Evolutionary conservation across 352 stramenopile species (phyloP), one percentile per base, ranked within the genome.

Genomic region (Phytophthora megakarya): DNA sequence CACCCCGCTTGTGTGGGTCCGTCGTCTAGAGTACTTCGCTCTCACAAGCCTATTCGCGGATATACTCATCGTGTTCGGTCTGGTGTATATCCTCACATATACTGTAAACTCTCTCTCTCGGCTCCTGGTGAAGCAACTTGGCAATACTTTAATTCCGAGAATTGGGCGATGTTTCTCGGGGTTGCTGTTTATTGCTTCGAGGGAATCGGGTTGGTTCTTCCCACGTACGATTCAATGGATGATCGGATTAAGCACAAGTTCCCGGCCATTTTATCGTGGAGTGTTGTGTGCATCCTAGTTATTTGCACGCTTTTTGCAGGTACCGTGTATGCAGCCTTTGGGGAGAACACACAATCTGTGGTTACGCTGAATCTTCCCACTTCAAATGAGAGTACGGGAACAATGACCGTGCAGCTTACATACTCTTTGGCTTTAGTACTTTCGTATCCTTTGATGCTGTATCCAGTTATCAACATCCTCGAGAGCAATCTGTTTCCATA

Each of bases 381-480:
- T 42, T 72, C 80, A 25, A 70, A 62, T 21, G 66, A 73, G 45
- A 85, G 76, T 48, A 64, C 62, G 18, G 75, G 74, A 12, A 86
- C 79, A 15, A 80, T 88, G 63, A 63, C 68, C 11, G 79, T 88
- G 49, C 77, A 86, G 67, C 60, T 81, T 23, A 83, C 77, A 37
- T 88, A 86, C 50, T 86, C 79, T 42, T 38, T 88, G 38, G 79
- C 79, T 16, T 73, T 86, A 16, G 65, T 88, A 45, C 65, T 88
- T 5, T 85, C 79, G 60, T 88, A 86, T 49, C 79, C 79, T 43
- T 69, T 88, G n/a, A 86, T 88, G 77, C 42, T 88, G 26, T 88
- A 86, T 61, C 79, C 79, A 25, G 77, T 85, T 18, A 74, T 88
- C 10, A 86, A 81, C 64, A 82, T 88, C 50, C 69, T 88, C 19